A percentile compares a stretch with the other conserved stretches of the same genome.
phyloP scores from a whole-genome alignment of 2,329 filamentous ascomycete species.

The Neodidymelliopsis sp. region DNA sequence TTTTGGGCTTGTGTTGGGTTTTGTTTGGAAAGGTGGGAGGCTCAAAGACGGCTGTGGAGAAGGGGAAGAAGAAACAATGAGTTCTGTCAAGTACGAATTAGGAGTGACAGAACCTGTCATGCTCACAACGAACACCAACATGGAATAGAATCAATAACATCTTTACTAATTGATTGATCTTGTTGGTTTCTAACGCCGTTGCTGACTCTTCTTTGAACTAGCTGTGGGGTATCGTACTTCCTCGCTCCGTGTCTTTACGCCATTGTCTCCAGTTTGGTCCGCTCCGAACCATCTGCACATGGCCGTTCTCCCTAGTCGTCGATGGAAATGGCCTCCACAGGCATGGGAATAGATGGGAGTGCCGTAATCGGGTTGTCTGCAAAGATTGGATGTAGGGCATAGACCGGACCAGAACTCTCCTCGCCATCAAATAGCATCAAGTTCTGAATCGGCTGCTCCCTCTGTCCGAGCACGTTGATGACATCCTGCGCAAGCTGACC shows the following conservation, averaged over 20 bases:
- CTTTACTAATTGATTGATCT: neutral
- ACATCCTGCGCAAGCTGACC: conserved; percentile 94
- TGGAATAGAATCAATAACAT: neutral
- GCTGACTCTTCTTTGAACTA: neutral
- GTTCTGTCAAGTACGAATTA: no score
- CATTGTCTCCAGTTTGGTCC: neutral
- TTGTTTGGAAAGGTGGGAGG: conserved; percentile 36
- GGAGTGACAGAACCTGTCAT: neutral
- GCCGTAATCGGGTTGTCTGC: conserved; percentile 25
- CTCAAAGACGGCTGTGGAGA: conserved; percentile 16
- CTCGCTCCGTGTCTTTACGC: neutral
- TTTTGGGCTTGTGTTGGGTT: conserved; percentile 55
- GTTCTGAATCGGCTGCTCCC: conserved; percentile 96
- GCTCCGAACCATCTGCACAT: neutral
- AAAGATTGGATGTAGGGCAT: conserved; percentile 75
- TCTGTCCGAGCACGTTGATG: conserved; percentile 90
- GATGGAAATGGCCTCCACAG: conserved; percentile 27
- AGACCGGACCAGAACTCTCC: conserved; percentile 77
- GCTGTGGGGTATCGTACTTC: conserved; percentile 17
- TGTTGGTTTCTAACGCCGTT: conserved; percentile 13
- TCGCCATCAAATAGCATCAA: conserved; percentile 91
- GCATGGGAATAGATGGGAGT: conserved; percentile 35
- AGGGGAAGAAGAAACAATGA: conserved; percentile 39
- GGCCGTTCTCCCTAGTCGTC: conserved; percentile 3
- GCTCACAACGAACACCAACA: neutral